A percentile compares a stretch with the other conserved stretches of the same genome.
Conservation (phyloP, 805 yeast genomes). For the Candida nanaspora region DNA sequence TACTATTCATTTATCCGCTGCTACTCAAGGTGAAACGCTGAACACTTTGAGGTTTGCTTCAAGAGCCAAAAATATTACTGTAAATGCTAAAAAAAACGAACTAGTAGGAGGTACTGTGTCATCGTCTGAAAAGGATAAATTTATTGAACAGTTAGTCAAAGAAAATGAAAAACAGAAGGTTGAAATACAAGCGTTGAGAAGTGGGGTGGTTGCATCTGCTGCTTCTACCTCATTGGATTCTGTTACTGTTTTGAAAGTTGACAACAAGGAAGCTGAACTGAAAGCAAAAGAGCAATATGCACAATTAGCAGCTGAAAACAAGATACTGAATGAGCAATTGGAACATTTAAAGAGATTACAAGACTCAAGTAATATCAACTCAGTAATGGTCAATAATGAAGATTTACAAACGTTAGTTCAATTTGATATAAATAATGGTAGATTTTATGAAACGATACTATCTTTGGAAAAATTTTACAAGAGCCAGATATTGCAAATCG, state of each 20-base stretch:
- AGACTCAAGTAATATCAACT: conserved; percentile 30
- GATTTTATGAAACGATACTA: conserved; percentile 33
- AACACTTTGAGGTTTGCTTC: conserved; percentile 91
- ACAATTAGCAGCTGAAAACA: conserved; percentile 53
- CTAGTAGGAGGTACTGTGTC: conserved; percentile 6
- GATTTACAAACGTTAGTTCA: conserved; percentile 52
- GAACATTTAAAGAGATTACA: conserved; percentile 63
- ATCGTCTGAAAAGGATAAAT: conserved; percentile 36
- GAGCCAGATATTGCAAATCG: conserved; percentile 42
- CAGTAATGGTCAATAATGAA: conserved; percentile 50
- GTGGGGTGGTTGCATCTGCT: neutral
- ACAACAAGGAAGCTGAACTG: neutral
- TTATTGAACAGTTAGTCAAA: conserved; percentile 47
- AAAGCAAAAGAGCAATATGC: conserved; percentile 23
- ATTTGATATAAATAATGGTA: conserved; percentile 18
- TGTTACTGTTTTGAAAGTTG: no score
- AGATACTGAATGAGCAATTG: conserved; percentile 54
- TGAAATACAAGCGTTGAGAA: conserved; percentile 38
- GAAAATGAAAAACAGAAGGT: conserved; percentile 56
- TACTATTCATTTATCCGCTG: conserved; percentile 65
- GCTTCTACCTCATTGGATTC: neutral
- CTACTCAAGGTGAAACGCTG: conserved; percentile 66
- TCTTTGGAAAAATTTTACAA: conserved; percentile 42
- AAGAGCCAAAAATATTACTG: conserved; percentile 78
- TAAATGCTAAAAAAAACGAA: conserved; percentile 55